A percentile compares a stretch with the other conserved stretches of the same genome.
These are phyloP conservation scores for Chlorociboria aeruginascens DNA, from an alignment of 495 filamentous ascomycete genomes.

Conservation along the genomic window DNA sequence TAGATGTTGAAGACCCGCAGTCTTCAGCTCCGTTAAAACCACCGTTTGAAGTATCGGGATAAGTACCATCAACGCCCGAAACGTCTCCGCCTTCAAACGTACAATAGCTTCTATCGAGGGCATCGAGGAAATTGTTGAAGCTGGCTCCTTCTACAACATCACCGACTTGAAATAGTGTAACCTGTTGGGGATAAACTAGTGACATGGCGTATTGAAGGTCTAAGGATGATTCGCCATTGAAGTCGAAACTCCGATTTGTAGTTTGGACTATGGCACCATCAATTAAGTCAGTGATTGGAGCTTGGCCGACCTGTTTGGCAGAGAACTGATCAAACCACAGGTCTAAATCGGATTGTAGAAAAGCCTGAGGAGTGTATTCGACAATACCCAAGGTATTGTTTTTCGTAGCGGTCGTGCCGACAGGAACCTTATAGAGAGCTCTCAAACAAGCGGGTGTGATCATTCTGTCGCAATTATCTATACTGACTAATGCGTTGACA, in stretches of 20 bases:
- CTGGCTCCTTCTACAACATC: conserved; percentile 8
- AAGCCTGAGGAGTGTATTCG: conserved; percentile 28
- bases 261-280: conserved; percentile 10
- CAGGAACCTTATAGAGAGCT: conserved; percentile 18
- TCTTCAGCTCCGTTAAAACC: conserved; percentile 46
- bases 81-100: conserved; percentile 36
- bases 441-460: conserved; percentile 24
- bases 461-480: conserved; percentile 22
- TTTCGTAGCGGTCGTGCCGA: conserved; percentile 11
- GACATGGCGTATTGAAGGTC: conserved; percentile 21
- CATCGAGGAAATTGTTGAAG: conserved; percentile 43
- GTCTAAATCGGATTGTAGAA: conserved; percentile 43
- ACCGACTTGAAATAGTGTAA: conserved; percentile 4
- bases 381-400: conserved; percentile 26
- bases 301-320: conserved; percentile 21
- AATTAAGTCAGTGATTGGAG: conserved; percentile 16
- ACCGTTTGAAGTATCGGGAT: conserved; percentile 38
- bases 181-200: conserved; percentile 10
- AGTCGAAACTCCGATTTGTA: conserved; percentile 8
- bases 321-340: conserved; percentile 43
- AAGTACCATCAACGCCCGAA: conserved; percentile 35
- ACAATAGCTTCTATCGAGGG: conserved; percentile 56
- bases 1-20: conserved; percentile 46
- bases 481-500: conserved; percentile 20
- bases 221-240: conserved; percentile 15